phyloP scores from a whole-genome alignment of 371 early-diverging fungal species.

The Apophysomyces variabilis region DNA sequence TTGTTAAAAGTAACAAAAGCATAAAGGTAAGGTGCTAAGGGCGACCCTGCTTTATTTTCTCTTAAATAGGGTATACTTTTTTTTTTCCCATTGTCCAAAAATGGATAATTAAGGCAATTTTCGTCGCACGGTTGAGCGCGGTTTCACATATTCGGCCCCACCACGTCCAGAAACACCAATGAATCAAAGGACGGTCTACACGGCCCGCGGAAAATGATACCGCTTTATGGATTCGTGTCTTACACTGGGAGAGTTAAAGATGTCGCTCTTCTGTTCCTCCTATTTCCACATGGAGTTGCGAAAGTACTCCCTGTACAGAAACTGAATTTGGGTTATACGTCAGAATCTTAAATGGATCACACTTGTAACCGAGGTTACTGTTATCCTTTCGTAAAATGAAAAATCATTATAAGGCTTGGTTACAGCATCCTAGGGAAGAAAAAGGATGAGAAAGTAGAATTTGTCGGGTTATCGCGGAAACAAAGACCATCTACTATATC shows the following conservation, averaged over 20 bases:
- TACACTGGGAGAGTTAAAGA: too few species aligned
- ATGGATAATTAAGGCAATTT: neutral
- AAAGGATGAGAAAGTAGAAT: neutral
- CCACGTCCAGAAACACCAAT: too few species aligned
- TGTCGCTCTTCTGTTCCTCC: too few species aligned
- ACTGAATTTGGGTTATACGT: too few species aligned
- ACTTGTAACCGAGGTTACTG: too few species aligned
- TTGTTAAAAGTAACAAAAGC: neutral
- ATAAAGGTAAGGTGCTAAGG: neutral
- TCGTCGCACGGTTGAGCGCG: neutral
- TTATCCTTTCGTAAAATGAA: neutral
- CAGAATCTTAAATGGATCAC: too few species aligned
- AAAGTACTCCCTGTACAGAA: too few species aligned
- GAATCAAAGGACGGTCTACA: too few species aligned
- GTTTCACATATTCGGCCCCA: neutral
- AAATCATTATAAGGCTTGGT: neutral
- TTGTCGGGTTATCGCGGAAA: neutral
- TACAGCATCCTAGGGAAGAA: neutral
- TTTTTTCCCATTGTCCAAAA: neutral
- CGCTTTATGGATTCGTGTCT: too few species aligned
- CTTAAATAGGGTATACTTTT: neutral
- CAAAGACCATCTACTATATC: neutral
- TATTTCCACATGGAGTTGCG: too few species aligned
- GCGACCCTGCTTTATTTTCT: neutral
- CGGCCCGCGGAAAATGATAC: too few species aligned